Evolutionary conservation across 352 stramenopile genomes (phyloP), one percentile per base, ranked within the genome.

Genomic region (Phytopythium oedochilum): DNA sequence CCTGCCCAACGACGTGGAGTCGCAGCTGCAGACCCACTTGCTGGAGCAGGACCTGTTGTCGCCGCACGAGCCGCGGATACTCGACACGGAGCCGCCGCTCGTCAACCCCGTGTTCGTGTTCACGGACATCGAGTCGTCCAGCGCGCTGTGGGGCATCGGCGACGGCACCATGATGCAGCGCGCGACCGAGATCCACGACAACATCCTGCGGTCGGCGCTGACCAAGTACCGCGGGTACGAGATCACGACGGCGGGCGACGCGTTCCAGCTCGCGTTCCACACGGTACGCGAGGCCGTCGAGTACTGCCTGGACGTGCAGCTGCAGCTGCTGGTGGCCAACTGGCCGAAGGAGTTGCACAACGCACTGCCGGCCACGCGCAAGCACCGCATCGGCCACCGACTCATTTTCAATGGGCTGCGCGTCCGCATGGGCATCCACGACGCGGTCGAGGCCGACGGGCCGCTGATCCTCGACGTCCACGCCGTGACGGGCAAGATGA

Each of bases 61-160:
- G 3, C 70, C 70, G 4, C 56, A 66, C 44, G 70, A 78, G 38
- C 72, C 66, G 23, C 66, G 71, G 43, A 57, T 73, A 1, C 56
- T 72, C 7, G 68, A 75, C 53, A 70, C 71, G 34, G 71, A 80
- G 46, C 66, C 71, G 6, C 71, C 71, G 7, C 45, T 71, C 2
- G 69, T 76, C 15, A 78, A 78, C 42, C 73, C 74, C 22, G 74
- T 85, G n/a, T 87, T 87, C 53, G 74, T 87, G 3, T 83, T 83
- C 54, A 87, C 76, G 0, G 76, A 88, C 53, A 86, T 88, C 20
- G 74, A 88, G 52, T 83, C 73, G 5, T 88, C 77, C 39, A 88
- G 72, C 44, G 70, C 70, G 2, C 47, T 88, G 1, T 88, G 77
- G 77, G 68, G 52, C 10, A 68, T 76, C 14, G 70, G 65, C 22